Base-by-base conservation (phyloP, 345 rosid genomes). In the Syzygium grande region DNA sequence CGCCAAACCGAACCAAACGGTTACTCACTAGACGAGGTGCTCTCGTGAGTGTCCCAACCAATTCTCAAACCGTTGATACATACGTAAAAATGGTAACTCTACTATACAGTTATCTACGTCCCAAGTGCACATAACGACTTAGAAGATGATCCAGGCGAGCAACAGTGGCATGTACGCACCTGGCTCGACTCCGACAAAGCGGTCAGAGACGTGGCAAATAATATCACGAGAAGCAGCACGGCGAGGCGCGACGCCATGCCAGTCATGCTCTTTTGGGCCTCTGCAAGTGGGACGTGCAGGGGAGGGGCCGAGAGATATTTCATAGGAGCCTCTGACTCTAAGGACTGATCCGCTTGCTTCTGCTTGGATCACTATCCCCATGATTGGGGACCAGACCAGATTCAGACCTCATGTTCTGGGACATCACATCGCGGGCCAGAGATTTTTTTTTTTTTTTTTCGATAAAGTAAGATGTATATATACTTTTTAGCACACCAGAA, bases 1-100 rank as follows among this genome's bases (percentile, higher is more conserved):
- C 43, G 0, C 79, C 79, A 11, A 19, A 38, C 79, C 80, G 23
- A 73, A 73, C 9, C 46, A 17, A 34, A 73, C 49, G 9, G 80
- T 19, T 5, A 0, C 10, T 73, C 63, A 25, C 11, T 0, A 25
- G 30, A 58, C 65, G 0, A 0, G 65, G 65, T 29, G 65, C 29
- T 58, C 65, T 2, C 1, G 73, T 17, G 73, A 61, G 2, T n/a
- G 34, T 61, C 17, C 9, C 17, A 61, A 61, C 73, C 73, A n/a
- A n/a, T 61, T 61, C 73, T n/a, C 38, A 16, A 61, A 61, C 73
- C 38, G 73, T 61, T 13, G 0, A 0, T 6, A 3, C 7, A 13
- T 15, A 14, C 29, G 21, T 61, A 13, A 61, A 61, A 61, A 61
- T 4, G 9, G 9, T 61, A 61, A 61, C 34, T 61, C 65, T 27